phyloP scores from a whole-genome alignment of 495 filamentous ascomycete species.

The Aspergillus nanangensis region DNA sequence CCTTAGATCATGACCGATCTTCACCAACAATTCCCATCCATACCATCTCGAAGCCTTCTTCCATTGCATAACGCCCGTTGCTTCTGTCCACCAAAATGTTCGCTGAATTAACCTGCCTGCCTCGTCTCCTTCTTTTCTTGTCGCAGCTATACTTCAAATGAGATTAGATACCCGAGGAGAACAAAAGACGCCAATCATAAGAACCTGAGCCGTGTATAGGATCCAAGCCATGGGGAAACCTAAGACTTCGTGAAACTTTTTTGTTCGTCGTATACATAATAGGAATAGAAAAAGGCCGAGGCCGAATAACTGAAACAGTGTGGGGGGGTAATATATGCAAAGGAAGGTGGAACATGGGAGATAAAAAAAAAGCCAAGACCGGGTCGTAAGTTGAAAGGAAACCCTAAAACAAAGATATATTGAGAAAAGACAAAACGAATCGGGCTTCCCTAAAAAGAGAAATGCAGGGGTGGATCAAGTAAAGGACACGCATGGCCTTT shows the following conservation, averaged over 20 bases:
- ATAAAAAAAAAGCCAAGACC: constrained; percentile 21
- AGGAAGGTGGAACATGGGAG: constrained; percentile 28
- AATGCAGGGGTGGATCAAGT: constrained; percentile 13
- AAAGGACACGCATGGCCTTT: constrained; percentile 19
- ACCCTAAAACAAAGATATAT: not conserved
- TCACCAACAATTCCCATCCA: constrained; percentile 22
- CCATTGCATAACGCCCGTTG: constrained; percentile 17
- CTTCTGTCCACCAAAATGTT: constrained; percentile 19
- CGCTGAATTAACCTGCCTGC: constrained; percentile 18
- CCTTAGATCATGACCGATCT: constrained; percentile 12
- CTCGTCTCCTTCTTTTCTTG: constrained; percentile 24
- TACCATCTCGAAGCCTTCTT: constrained; percentile 20
- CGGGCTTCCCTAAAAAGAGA: constrained; percentile 17
- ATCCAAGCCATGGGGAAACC: constrained; percentile 26
- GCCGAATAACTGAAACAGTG: constrained; percentile 20
- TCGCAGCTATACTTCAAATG: constrained; percentile 22
- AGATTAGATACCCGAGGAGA: constrained; percentile 30
- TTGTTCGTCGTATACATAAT: constrained; percentile 44
- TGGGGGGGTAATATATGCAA: constrained; percentile 40
- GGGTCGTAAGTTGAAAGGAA: constrained; percentile 30
- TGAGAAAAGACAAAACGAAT: constrained; percentile 25
- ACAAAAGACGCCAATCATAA: constrained; percentile 46
- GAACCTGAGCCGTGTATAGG: constrained; percentile 30
- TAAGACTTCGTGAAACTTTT: constrained; percentile 39
- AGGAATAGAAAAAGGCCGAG: constrained; percentile 22